Conservation (phyloP, 2,329 filamentous ascomycete genomes). For the Sarocladiaceae sp. region DNA sequence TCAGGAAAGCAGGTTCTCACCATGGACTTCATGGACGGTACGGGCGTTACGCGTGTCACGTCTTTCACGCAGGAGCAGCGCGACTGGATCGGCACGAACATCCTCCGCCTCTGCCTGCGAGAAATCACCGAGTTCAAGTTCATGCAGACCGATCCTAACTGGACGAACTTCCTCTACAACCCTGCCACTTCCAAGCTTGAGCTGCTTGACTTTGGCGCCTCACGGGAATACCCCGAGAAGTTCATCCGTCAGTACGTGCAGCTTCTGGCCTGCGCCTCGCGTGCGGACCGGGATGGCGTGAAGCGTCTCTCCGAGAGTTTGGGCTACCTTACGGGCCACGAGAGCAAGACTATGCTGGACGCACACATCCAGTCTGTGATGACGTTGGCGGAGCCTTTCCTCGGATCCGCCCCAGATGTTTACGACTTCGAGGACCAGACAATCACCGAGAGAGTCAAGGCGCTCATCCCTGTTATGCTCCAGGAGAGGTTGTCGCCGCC, state of each 20-base stretch:
- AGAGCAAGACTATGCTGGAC: constrained; percentile 78
- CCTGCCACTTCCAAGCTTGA: constrained; percentile 65
- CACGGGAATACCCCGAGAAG: constrained; percentile 70
- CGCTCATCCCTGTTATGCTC: constrained; percentile 88
- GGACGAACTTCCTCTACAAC: constrained; percentile 98
- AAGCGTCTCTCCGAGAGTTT: constrained; percentile 65
- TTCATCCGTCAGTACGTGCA: constrained; percentile 78
- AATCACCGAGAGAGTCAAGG: constrained; percentile 87
- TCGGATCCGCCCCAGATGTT: constrained; percentile 64
- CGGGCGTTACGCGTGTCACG: constrained; percentile 74
- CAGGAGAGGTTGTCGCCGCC: constrained; percentile 82
- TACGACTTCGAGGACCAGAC: constrained; percentile 95
- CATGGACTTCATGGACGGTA: constrained; percentile 84
- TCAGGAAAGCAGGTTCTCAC: constrained; percentile 84
- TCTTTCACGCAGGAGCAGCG: constrained; percentile 74
- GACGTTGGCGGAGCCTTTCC: constrained; percentile 88
- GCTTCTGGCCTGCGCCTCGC: constrained; percentile 73
- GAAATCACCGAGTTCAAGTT: constrained; percentile 93
- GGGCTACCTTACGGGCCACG: constrained; percentile 88
- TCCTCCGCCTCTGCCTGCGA: constrained; percentile 82
- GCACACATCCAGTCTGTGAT: constrained; percentile 85
- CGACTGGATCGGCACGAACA: constrained; percentile 94
- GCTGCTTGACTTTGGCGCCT: constrained; percentile 92
- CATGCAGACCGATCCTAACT: constrained; percentile 99
- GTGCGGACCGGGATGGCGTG: constrained; percentile 57